These are phyloP conservation scores for Yamadazyma buinensis DNA, from an alignment of 1,139 yeast species.

Conservation along the genomic window DNA sequence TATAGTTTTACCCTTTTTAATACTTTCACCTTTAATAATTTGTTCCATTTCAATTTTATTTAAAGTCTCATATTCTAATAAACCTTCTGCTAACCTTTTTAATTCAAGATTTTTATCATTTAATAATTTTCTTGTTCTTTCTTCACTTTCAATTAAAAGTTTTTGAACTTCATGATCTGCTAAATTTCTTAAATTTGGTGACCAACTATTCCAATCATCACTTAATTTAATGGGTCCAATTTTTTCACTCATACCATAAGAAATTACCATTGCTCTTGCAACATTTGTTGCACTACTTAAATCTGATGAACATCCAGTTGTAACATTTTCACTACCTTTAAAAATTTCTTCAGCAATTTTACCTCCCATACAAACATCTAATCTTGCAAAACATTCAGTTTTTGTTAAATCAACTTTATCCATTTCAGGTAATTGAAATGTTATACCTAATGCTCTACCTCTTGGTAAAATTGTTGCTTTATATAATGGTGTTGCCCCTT, in stretches of 20 bases:
- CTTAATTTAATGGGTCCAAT: slow-evolving; percentile 90
- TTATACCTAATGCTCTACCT: slow-evolving; percentile 93
- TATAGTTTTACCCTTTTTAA: slow-evolving; percentile 62
- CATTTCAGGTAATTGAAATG: slow-evolving; percentile 97
- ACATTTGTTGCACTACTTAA: slow-evolving; percentile 84
- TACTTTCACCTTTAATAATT: slow-evolving; percentile 72
- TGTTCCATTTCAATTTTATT: slow-evolving; percentile 88
- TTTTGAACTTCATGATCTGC: slow-evolving; percentile 92
- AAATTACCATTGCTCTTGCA: slow-evolving; percentile 95
- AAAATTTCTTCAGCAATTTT: slow-evolving; percentile 93
- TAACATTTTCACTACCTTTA: slow-evolving; percentile 88
- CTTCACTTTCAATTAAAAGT: slow-evolving; percentile 69
- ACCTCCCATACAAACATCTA: slow-evolving; percentile 99
- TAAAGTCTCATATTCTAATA: slow-evolving; percentile 91
- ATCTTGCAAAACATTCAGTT: slow-evolving; percentile 82
- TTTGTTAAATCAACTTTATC: slow-evolving; percentile 93
- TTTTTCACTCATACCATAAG: slow-evolving; percentile 92
- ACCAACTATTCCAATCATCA: slow-evolving; percentile 94
- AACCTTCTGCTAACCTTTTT: slow-evolving; percentile 85
- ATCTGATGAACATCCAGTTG: slow-evolving; percentile 93
- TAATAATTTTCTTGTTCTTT: slow-evolving; percentile 70
- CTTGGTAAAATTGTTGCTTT: slow-evolving; percentile 96
- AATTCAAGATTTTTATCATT: slow-evolving; percentile 64
- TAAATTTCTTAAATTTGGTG: slow-evolving; percentile 76
- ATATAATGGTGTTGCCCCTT: slow-evolving; percentile 94